These are phyloP conservation scores for Ogataea sp. DNA, from an alignment of 805 yeast species.

Conservation along the genomic window DNA sequence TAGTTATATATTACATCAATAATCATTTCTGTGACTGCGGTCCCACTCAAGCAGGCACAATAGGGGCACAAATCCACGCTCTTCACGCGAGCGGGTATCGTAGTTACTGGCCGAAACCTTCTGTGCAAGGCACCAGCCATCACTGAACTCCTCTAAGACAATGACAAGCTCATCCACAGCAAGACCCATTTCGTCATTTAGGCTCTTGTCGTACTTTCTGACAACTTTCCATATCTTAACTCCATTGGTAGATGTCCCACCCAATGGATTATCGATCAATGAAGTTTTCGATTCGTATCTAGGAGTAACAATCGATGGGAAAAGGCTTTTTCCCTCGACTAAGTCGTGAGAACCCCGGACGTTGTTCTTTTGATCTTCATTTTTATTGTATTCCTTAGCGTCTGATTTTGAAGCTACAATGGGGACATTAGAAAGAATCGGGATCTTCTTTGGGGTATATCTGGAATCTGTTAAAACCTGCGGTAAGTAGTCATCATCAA, in stretches of 20 bases:
- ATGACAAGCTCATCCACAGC: slow-evolving; percentile 3
- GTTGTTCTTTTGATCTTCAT: neutral
- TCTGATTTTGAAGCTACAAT: too few relatives aligned
- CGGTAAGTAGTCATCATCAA: neutral
- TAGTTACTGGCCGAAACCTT: neutral
- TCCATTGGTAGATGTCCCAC: too few relatives aligned
- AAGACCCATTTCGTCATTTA: slow-evolving; percentile 5
- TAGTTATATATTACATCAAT: neutral
- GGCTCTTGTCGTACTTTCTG: slow-evolving; percentile 1
- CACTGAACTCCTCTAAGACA: slow-evolving; percentile 2
- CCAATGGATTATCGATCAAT: neutral
- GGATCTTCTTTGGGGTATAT: neutral
- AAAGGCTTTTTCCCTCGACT: too few relatives aligned
- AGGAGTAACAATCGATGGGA: slow-evolving; percentile 2
- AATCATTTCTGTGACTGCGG: too few relatives aligned
- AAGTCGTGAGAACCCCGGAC: too few relatives aligned
- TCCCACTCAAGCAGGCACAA: neutral
- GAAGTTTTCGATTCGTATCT: neutral
- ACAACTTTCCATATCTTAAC: slow-evolving; percentile 1
- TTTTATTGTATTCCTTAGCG: too few relatives aligned
- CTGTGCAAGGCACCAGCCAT: slow-evolving; percentile 8
- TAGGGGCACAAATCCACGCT: slow-evolving; percentile 5
- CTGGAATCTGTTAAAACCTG: neutral
- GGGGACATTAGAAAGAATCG: slow-evolving; percentile 1
- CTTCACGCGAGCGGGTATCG: neutral